Conservation (phyloP, 768 basidiomycete genomes). For the Cyathus striatus region DNA sequence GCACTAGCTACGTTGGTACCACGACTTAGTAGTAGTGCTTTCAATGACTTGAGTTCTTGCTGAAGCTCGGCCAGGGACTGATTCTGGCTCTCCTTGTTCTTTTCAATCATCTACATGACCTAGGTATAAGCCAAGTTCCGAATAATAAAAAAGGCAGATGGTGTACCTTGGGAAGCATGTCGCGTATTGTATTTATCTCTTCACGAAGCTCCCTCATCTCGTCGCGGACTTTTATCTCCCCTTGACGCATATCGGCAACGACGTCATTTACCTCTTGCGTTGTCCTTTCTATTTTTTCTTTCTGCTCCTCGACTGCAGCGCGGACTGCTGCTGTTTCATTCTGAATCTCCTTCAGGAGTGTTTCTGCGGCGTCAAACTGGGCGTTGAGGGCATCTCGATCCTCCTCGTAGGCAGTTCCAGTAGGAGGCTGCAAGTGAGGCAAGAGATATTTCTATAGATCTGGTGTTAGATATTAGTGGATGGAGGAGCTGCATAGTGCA, state of each 20-base stretch:
- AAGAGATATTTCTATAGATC: conserved; percentile 82
- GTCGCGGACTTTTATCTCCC: conserved; percentile 73
- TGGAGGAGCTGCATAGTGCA: conserved; percentile 23
- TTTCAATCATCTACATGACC: conserved; percentile 80
- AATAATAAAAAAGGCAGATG: conserved; percentile 1
- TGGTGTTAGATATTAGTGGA: conserved; percentile 6
- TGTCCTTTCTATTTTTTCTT: conserved; percentile 63
- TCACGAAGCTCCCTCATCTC: conserved; percentile 91
- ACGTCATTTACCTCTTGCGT: conserved; percentile 68
- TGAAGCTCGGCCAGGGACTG: conserved; percentile 84
- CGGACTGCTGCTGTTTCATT: conserved; percentile 70
- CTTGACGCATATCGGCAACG: conserved; percentile 71
- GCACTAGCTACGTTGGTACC: conserved; percentile 46
- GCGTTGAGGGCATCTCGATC: conserved; percentile 81
- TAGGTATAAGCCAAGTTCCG: conserved; percentile 1
- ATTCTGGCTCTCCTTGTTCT: conserved; percentile 81
- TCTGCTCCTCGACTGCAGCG: conserved; percentile 71
- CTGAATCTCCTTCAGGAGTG: conserved; percentile 75
- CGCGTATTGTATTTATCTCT: conserved; percentile 84
- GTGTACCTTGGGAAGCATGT: conserved; percentile 88
- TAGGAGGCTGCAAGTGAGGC: conserved; percentile 88
- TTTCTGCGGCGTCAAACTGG: conserved; percentile 88
- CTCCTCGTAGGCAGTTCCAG: conserved; percentile 82
- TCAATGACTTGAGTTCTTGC: conserved; percentile 91
- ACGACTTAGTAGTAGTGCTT: conserved; percentile 79